These are phyloP conservation scores for Diplodia seriata DNA, from an alignment of 2,329 filamentous ascomycete species.

Conservation along the genomic window DNA sequence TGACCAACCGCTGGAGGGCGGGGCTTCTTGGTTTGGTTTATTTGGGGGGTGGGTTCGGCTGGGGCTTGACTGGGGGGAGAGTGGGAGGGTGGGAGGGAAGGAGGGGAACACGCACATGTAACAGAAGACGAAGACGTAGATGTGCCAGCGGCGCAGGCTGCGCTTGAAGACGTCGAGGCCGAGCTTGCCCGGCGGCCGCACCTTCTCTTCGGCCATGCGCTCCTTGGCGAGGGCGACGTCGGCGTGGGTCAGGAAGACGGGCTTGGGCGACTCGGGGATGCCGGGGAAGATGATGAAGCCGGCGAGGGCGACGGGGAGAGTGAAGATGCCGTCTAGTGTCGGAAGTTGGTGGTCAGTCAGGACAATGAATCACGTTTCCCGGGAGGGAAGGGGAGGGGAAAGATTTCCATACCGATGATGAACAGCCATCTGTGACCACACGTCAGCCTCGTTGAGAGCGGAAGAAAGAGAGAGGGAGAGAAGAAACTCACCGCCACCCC, in stretches of 20 bases:
- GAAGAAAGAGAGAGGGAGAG: not conserved
- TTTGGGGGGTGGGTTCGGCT: no score
- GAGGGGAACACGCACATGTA: slow-evolving; percentile 53
- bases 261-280: slow-evolving; percentile 57
- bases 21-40: not conserved
- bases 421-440: slow-evolving; percentile 54
- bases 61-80: not conserved
- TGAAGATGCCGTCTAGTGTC: slow-evolving; percentile 59
- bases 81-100: no score
- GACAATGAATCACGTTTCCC: not conserved
- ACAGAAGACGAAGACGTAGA: slow-evolving; percentile 57
- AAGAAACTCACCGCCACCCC: slow-evolving; percentile 50
- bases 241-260: slow-evolving; percentile 55
- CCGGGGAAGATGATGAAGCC: slow-evolving; percentile 64
- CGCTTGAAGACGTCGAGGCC: slow-evolving; percentile 55
- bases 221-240: slow-evolving; percentile 44
- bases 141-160: slow-evolving; percentile 58
- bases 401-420: slow-evolving; percentile 50
- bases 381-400: no score
- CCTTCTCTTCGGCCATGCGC: slow-evolving; percentile 42
- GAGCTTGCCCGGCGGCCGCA: slow-evolving; percentile 51
- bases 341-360: not conserved
- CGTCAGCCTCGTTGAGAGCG: slow-evolving; percentile 43
- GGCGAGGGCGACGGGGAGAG: slow-evolving; percentile 61
- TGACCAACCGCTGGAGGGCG: no score